Evolutionary conservation across 192 early-diverging fungal genomes (phyloP), one percentile per base, ranked within the genome.

Genomic region (Coemansia guatemalensis): DNA sequence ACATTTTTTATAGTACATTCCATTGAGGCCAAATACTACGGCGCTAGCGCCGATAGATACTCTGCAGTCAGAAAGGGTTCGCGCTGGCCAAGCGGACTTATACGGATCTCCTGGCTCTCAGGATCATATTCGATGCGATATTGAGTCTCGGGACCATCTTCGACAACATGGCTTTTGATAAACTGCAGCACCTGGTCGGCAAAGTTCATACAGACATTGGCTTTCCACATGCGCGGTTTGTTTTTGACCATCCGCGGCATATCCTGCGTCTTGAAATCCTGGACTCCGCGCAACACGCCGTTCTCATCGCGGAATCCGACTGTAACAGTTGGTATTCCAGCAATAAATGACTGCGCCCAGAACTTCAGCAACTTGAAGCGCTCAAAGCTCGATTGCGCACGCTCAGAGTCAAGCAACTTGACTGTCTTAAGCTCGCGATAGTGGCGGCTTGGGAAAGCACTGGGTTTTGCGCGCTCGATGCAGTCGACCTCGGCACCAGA

Each of bases 401-500:
- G 57, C 39, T 49, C 53, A 0, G 57, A 64, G 33, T 75, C 73
- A 33, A 81, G 58, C 5, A 75, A 8, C 47, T 56, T 24, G 5
- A 53, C 39, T 4, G 94, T 96, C 64, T 98, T 98, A 32, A 98
- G 86, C 71, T 98, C 96, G 20, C 89, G 83, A 62, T 98, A 98
- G 48, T 71, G 59, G 6, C 79, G 68, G 25, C 76, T 64, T 17
- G 91, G 91, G 54, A 85, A 81, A 9, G 73, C 59, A 0, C 23
- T 51, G 0, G 73, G 64, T 61, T 81, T 83, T 11, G 72, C 82
- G 79, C 86, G 81, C 41, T 77, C 71, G 21, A 86, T 69, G 75
- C 96, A 98, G 69, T 98, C 95, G 22, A 98, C 90, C 62, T 98
- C 96, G 9, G 92, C 96, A 2, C 93, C 96, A 67, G 95, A 86